Evolutionary conservation across 176 grass and related monocot genomes (phyloP).

Genomic region (Carex littledalei): DNA sequence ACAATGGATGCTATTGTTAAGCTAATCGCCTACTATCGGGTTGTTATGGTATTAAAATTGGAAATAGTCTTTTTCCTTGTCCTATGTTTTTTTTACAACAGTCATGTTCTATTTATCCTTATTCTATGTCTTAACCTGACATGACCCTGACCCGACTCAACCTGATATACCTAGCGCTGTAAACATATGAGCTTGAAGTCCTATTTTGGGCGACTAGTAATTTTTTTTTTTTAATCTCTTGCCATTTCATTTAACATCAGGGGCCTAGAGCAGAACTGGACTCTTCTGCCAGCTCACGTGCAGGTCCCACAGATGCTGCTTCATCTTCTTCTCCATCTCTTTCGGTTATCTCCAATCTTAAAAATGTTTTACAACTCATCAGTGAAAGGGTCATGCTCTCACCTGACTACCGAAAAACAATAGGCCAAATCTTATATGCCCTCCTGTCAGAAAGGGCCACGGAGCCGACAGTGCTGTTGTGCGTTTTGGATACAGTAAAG

Average conservation of each 20-base stretch:
- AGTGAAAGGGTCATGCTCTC: conserved; percentile 87
- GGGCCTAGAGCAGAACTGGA: conserved; percentile 80
- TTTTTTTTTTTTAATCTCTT: neutral
- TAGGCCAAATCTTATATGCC: conserved; percentile 69
- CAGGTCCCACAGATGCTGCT: conserved; percentile 49
- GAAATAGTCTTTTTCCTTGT: neutral
- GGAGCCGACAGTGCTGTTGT: conserved; percentile 72
- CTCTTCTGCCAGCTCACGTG: conserved; percentile 63
- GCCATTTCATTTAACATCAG: conserved; percentile 38
- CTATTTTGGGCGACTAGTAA: neutral
- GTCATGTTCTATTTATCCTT: neutral
- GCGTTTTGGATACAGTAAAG: conserved; percentile 86
- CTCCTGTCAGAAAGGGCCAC: conserved; percentile 86
- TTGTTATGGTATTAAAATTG: neutral
- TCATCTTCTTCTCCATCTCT: conserved; percentile 49
- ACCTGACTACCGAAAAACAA: conserved; percentile 67
- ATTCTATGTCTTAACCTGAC: neutral
- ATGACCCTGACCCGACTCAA: neutral
- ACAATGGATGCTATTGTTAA: neutral
- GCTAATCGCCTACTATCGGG: neutral
- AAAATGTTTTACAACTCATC: conserved; percentile 70
- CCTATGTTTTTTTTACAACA: neutral
- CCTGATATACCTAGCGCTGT: neutral
- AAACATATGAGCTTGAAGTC: neutral
- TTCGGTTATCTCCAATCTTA: conserved; percentile 78